Evolutionary conservation across 495 filamentous ascomycete genomes (phyloP), one percentile per base, ranked within the genome.

Genomic region (Aspergillus bridgeri): DNA sequence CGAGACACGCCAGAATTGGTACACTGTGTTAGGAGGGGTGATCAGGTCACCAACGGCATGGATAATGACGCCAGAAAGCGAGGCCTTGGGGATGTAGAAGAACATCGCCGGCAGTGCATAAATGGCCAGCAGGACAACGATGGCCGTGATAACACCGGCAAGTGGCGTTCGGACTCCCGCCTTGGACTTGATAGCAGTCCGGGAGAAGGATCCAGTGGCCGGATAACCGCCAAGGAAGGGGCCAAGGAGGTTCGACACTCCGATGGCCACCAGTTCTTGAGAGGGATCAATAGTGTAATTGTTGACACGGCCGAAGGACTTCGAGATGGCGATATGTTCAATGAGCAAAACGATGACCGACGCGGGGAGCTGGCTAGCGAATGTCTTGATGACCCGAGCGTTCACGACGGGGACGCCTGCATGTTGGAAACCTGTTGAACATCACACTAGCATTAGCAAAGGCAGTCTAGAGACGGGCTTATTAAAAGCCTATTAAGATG

Each of bases 251-350:
- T 98, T 98, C 19, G 86, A 89, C 8, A 98, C 81, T 48, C 94
- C 94, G 65, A 98, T 98, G 22, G 89, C 95, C 22, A 98, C 88
- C 75, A 98, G 84, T 65, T 98, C 94, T 68, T 98, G 94, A 0
- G 93, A 97, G 3, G 94, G 95, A 60, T 98, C 85, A 71, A 98
- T 97, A n/a, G 86, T 90, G 73, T 98, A 98, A 75, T 97, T 97
- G 77, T 97, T 97, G 61, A 98, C 82, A 45, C 94, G 83, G 5
- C 94, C 94, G 58, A 98, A 98, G 0, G 94, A 98, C 73, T 98
- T 98, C 33, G 92, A 91, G 59, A 98, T 98, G n/a, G 95, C 89
- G 61, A 94, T 92, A 68, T 95, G 90, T 71, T 98, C 94, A 63
- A 98, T 97, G 47, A 98, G 77, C 45, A 98, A 78, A 7, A 98